phyloP scores from a whole-genome alignment of 2,329 filamentous ascomycete species.

The Aspergillus spinulosporus region DNA sequence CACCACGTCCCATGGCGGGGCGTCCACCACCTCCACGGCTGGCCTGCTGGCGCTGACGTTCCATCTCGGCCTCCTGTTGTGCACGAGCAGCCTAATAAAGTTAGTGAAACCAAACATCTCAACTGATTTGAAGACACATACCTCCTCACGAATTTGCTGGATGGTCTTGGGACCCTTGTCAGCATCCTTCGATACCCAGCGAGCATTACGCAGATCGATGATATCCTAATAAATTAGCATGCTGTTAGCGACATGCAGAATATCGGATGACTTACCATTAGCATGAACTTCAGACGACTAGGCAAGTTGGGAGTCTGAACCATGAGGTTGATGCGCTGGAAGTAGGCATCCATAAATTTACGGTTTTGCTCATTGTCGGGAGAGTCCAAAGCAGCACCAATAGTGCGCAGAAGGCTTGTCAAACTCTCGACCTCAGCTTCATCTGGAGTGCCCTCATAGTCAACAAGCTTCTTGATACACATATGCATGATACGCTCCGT shows the following conservation, averaged over 20 bases:
- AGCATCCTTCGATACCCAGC: slow-evolving; percentile 83
- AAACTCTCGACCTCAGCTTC: slow-evolving; percentile 96
- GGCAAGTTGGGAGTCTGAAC: slow-evolving; percentile 76
- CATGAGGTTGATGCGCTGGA: slow-evolving; percentile 80
- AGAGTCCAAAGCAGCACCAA: slow-evolving; percentile 80
- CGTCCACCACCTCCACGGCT: slow-evolving; percentile 67
- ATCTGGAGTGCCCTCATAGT: slow-evolving; percentile 89
- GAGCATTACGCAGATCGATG: slow-evolving; percentile 72
- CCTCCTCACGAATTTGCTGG: slow-evolving; percentile 81
- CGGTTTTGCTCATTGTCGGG: slow-evolving; percentile 73
- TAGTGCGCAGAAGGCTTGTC: slow-evolving; percentile 86
- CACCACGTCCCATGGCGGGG: slow-evolving; percentile 74
- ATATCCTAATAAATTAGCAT: slow-evolving; percentile 59
- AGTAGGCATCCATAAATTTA: slow-evolving; percentile 87
- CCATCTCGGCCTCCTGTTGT: slow-evolving; percentile 75
- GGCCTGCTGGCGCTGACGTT: slow-evolving; percentile 54
- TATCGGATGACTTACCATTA: slow-evolving; percentile 59
- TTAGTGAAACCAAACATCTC: slow-evolving; percentile 1
- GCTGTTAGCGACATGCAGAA: neutral
- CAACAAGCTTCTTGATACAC: slow-evolving; percentile 94
- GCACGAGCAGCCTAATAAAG: slow-evolving; percentile 63
- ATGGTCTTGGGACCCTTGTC: slow-evolving; percentile 98
- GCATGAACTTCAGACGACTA: slow-evolving; percentile 92
- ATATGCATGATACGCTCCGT: slow-evolving; percentile 99
- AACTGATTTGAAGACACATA: slow-evolving; percentile 39